Evolutionary conservation across 1,284 basidiomycete species (phyloP).

Genomic region (Boletus putidus): DNA sequence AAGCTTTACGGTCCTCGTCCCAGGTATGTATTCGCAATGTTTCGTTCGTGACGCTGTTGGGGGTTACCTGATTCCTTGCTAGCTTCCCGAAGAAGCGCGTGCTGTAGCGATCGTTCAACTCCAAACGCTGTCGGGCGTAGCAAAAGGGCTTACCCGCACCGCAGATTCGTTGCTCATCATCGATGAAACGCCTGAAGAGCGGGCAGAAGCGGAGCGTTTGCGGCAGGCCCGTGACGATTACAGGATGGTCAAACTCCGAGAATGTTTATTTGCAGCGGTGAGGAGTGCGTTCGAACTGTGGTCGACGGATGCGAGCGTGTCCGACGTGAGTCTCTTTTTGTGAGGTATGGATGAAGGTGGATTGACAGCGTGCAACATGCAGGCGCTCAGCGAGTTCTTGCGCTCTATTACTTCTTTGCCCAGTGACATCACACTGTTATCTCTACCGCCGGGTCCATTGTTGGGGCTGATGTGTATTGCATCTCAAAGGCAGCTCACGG

Average conservation of each 20-base stretch:
- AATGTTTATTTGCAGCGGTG: constrained; percentile 61
- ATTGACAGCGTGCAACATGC: constrained; percentile 12
- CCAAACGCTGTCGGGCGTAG: constrained; percentile 77
- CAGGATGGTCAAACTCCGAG: constrained; percentile 61
- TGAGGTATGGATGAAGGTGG: not conserved
- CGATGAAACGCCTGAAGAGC: constrained; percentile 54
- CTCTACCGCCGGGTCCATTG: constrained; percentile 75
- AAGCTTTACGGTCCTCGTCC: constrained; percentile 55
- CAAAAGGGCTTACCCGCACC: constrained; percentile 78
- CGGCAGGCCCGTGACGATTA: constrained; percentile 62
- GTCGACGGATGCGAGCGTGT: constrained; percentile 75
- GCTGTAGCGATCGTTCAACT: constrained; percentile 64
- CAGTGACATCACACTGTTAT: constrained; percentile 71
- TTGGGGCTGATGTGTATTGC: constrained; percentile 78
- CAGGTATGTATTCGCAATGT: constrained; percentile 44
- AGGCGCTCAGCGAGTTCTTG: constrained; percentile 80
- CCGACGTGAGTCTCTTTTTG: constrained; percentile 56
- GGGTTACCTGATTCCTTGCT: constrained; percentile 8
- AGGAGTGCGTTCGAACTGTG: constrained; percentile 64
- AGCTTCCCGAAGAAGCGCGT: constrained; percentile 72
- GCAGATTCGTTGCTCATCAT: constrained; percentile 67
- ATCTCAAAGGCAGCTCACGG: constrained; percentile 70
- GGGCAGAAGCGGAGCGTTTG: constrained; percentile 55
- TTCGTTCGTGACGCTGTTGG: not conserved
- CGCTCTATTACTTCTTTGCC: constrained; percentile 78